Conservation (phyloP, 805 yeast genomes). For the Sporopachydermia quercuum region DNA sequence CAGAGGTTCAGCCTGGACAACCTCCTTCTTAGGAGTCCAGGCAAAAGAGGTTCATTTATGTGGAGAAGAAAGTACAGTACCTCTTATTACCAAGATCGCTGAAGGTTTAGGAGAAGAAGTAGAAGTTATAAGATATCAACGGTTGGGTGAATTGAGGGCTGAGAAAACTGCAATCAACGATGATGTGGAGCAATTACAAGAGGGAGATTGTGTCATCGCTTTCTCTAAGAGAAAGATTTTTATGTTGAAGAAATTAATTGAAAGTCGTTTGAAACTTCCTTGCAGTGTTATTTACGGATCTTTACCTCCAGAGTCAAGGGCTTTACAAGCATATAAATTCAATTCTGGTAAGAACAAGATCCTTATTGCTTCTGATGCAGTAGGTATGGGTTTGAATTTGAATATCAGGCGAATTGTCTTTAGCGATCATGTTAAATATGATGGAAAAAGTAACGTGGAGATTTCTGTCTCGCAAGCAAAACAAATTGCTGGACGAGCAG, state of each 20-base stretch:
- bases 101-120: conserved; percentile 68
- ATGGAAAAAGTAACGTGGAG: conserved; percentile 36
- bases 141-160: conserved; percentile 59
- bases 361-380: conserved; percentile 91
- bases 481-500: conserved; percentile 96
- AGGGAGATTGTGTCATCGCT: conserved; percentile 84
- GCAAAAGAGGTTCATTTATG: conserved; percentile 84
- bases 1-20: conserved; percentile 93
- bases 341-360: conserved; percentile 68
- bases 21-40: conserved; percentile 71
- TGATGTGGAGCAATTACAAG: conserved; percentile 25
- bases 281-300: conserved; percentile 94
- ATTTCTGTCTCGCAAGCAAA: conserved; percentile 57
- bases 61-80: conserved; percentile 83
- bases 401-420: conserved; percentile 73
- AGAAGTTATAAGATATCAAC: conserved; percentile 50
- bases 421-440: conserved; percentile 49
- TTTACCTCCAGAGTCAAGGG: conserved; percentile 86
- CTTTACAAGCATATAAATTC: conserved; percentile 67
- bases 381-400: conserved; percentile 93
- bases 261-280: conserved; percentile 39
- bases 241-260: conserved; percentile 54
- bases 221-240: conserved; percentile 67
- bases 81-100: conserved; percentile 43
- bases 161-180: conserved; percentile 23